A percentile compares a stretch with the other conserved stretches of the same genome.
phyloP scores from a whole-genome alignment of 2,329 filamentous ascomycete genomes.

The Diaporthe vexans region DNA sequence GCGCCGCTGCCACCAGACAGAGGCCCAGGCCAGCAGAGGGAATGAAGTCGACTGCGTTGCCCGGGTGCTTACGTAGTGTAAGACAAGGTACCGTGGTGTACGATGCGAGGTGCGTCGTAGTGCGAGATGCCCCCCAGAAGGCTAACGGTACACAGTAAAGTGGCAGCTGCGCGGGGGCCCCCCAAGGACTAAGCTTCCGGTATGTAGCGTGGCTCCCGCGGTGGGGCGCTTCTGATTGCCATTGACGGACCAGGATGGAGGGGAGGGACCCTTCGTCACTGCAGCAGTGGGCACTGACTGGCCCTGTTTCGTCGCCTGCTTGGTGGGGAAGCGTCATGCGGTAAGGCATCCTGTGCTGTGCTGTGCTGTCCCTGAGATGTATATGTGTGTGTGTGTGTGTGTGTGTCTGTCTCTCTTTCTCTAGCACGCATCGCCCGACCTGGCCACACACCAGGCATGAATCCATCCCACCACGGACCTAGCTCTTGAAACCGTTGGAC shows the following conservation, averaged over 20 bases:
- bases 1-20: background rate
- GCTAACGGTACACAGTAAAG: too few relatives aligned
- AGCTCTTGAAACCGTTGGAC: slow-evolving; percentile 21
- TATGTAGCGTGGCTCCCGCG: slow-evolving; percentile 24
- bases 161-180: background rate
- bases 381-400: background rate
- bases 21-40: background rate
- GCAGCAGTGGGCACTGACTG: slow-evolving; percentile 10
- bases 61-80: slow-evolving; percentile 13
- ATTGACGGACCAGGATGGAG: slow-evolving; percentile 7
- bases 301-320: slow-evolving; percentile 16
- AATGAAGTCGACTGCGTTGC: background rate
- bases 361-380: slow-evolving; percentile 24
- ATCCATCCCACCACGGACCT: slow-evolving; percentile 33
- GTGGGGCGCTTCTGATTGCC: slow-evolving; percentile 30
- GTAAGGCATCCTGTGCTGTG: background rate
- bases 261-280: slow-evolving; percentile 7
- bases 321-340: slow-evolving; percentile 29
- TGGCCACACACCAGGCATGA: slow-evolving; percentile 15
- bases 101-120: background rate
- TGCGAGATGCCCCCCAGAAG: too few relatives aligned
- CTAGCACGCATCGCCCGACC: background rate
- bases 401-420: too few relatives aligned
- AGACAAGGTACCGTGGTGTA: background rate
- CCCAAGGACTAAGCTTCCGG: slow-evolving; percentile 21